phyloP scores from a whole-genome alignment of 2,329 filamentous ascomycete species.

The Lasiodiplodia citricola region DNA sequence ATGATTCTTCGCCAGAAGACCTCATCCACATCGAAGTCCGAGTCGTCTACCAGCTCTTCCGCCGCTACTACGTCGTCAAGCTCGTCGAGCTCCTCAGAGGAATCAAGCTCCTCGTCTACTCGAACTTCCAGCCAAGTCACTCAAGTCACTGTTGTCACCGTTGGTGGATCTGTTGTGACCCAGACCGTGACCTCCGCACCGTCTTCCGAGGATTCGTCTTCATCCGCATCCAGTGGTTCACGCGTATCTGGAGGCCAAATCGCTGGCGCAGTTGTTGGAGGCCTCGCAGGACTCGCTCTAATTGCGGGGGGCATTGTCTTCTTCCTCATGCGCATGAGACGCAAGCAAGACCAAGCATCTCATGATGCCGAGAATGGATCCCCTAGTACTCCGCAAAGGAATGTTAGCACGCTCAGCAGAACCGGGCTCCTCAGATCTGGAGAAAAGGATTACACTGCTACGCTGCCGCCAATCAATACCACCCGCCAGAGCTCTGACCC shows the following conservation, averaged over 20 bases:
- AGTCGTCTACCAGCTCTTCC: constrained; percentile 1
- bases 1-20: background rate
- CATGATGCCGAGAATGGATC: constrained; percentile 30
- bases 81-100: constrained; percentile 20
- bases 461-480: constrained; percentile 34
- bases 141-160: constrained; percentile 47
- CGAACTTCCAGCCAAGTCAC: constrained; percentile 39
- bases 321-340: constrained; percentile 42
- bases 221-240: constrained; percentile 27
- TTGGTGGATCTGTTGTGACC: constrained; percentile 50
- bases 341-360: constrained; percentile 25
- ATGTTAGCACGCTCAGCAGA: constrained; percentile 55
- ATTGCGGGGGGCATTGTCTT: constrained; percentile 44
- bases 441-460: constrained; percentile 36
- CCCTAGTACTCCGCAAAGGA: constrained; percentile 42
- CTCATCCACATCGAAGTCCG: background rate
- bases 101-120: constrained; percentile 29
- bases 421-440: constrained; percentile 48
- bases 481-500: constrained; percentile 38
- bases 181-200: constrained; percentile 51
- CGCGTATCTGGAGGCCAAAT: constrained; percentile 49
- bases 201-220: constrained; percentile 17
- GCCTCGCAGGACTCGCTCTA: constrained; percentile 45
- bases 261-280: constrained; percentile 53
- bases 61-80: constrained; percentile 23